Percentiles rank a stretch among this genome's conserved stretches.
Evolutionary conservation across 306 rosid genomes (phyloP).

Genomic region (Cucurbita moschata): DNA sequence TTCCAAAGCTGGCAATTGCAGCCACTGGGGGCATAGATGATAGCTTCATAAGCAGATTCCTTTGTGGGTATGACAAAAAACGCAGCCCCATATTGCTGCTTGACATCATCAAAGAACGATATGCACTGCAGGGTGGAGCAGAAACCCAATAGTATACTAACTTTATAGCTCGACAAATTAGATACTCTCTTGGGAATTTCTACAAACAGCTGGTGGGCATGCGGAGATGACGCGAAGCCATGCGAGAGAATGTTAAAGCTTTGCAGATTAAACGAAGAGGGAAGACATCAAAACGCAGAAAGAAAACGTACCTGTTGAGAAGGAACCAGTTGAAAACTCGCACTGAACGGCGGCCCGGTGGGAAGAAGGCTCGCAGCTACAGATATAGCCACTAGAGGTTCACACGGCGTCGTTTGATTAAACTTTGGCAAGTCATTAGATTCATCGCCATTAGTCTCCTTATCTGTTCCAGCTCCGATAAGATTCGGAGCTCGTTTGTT

Average conservation of each 20-base stretch:
- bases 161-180: neutral
- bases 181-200: neutral
- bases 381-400: neutral
- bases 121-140: neutral
- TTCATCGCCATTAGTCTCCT: too few species aligned
- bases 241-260: neutral
- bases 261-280: neutral
- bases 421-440: too few species aligned
- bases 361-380: neutral
- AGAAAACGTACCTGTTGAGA: neutral
- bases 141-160: neutral
- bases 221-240: neutral
- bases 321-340: neutral
- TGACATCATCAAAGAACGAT: constrained; percentile 19
- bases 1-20: neutral
- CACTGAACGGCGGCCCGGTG: neutral
- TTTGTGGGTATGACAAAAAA: constrained; percentile 20
- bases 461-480: too few species aligned
- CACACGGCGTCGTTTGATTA: too few species aligned
- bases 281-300: neutral
- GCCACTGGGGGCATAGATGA: constrained; percentile 19
- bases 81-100: constrained; percentile 26
- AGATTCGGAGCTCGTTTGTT: too few species aligned
- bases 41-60: constrained; percentile 7
- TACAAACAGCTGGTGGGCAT: neutral